phyloP scores from a whole-genome alignment of 176 grass and related monocot species.

The Phoenix dactylifera region DNA sequence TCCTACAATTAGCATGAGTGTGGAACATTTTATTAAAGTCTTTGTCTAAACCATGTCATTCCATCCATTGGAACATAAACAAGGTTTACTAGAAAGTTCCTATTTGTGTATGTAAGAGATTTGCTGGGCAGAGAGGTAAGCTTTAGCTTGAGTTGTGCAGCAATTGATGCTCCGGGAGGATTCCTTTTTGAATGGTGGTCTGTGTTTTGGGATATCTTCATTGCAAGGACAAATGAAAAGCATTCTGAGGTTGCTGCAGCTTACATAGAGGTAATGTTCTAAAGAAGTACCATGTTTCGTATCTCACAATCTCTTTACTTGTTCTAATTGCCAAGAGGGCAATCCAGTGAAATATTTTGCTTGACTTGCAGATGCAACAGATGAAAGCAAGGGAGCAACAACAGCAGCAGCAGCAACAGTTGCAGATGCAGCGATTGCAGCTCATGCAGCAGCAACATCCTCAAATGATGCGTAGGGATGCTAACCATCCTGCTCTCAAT shows the following conservation, averaged over 20 bases:
- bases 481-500: slow-evolving; percentile 20
- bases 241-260: slow-evolving; percentile 8
- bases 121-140: too few species aligned
- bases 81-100: too few species aligned
- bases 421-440: slow-evolving; percentile 45
- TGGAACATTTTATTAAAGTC: too few species aligned
- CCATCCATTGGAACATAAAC: too few species aligned
- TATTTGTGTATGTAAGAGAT: too few species aligned
- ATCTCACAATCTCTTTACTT: too few species aligned
- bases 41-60: too few species aligned
- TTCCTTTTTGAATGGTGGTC: slow-evolving; percentile 90
- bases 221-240: slow-evolving; percentile 46
- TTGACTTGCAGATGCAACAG: slow-evolving; percentile 24
- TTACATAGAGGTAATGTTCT: slow-evolving; percentile 23
- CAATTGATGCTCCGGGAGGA: slow-evolving; percentile 63
- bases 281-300: too few species aligned
- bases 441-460: slow-evolving; percentile 54
- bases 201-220: slow-evolving; percentile 77
- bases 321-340: too few species aligned
- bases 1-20: too few species aligned
- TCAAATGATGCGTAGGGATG: slow-evolving; percentile 28
- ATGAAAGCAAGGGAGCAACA: slow-evolving; percentile 76
- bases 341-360: slow-evolving; percentile 1
- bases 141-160: slow-evolving; percentile 1
- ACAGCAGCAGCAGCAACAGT: slow-evolving; percentile 18